Base-by-base conservation (phyloP, 257 asterid genomes). In the Galeopsis tetrahit region DNA sequence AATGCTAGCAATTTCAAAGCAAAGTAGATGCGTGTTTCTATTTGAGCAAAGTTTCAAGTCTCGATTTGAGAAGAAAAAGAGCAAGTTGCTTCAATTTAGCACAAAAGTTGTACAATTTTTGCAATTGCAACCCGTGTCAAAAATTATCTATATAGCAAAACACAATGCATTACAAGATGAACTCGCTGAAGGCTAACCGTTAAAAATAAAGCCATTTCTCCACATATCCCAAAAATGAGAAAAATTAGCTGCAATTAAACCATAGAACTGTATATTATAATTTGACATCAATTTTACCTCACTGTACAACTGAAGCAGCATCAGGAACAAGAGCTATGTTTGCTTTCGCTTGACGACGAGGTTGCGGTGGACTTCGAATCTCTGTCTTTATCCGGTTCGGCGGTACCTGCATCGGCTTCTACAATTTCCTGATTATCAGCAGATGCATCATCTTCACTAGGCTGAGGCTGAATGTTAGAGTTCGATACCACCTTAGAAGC, bases 281-380 rank as follows among this genome's bases (percentile, higher is more conserved):
- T 75, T 65, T 62, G 69, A 76, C 69, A 79, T 72, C 57, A 79
- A 78, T 75, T 71, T 81, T 92, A 86, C 93, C 94, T 89, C 82
- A 68, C 83, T 89, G 79, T 85, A 88, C 89, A 85, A 71, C 87
- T 85, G 71, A 85, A 75, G 83, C 85, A 72, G 66, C 77, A 46
- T 55, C 72, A 38, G 68, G 80, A 77, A 69, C 75, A 66, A 64
- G 42, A 77, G 48, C 77, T 69, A 73, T 67, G 74, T 77, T 69
- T 73, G 80, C 58, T 71, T 78, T 83, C 82, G 60, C 73, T 72
- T 38, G 87, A 79, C 53, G 61, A 35, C 31, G 77, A 76, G 76
- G 78, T 68, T 36, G 83, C 81, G 58, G 62, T 36, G 33, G 88
- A 85, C 79, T 77, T 75, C 3, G 82, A 76, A 72, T 80, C 86